phyloP scores from a whole-genome alignment of 2,329 filamentous ascomycete species.

The Sporothrix brunneoviolacea region DNA sequence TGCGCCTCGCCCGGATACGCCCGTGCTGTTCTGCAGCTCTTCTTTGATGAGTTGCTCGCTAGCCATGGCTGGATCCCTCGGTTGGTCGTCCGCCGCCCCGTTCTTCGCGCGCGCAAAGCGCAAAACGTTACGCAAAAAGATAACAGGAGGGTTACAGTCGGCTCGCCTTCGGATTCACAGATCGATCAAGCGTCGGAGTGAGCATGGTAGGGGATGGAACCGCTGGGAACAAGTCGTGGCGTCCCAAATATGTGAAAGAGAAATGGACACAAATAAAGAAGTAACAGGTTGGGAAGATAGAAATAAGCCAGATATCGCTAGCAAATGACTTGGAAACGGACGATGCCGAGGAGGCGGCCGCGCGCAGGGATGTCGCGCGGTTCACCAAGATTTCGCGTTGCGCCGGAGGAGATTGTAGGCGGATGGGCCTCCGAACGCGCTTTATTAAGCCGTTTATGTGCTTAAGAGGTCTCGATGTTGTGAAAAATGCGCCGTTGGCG shows the following conservation, averaged over 20 bases:
- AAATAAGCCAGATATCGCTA: too few species aligned
- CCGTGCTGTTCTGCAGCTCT: conserved; percentile 49
- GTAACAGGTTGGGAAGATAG: too few species aligned
- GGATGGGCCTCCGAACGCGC: conserved; percentile 6
- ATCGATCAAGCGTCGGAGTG: conserved; percentile 7
- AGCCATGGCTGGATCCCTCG: conserved; percentile 30
- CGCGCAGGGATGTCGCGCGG: background rate
- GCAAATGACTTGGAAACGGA: background rate
- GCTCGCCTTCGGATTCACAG: background rate
- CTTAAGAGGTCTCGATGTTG: background rate
- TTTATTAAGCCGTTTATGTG: background rate
- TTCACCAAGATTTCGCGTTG: conserved; percentile 11
- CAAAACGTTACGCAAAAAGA: background rate
- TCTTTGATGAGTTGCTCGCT: conserved; percentile 51
- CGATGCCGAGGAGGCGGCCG: background rate
- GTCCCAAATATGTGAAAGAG: conserved; percentile 4
- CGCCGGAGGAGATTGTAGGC: conserved; percentile 14
- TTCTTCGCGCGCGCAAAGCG: conserved; percentile 3
- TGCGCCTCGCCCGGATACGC: conserved; percentile 41
- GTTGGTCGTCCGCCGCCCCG: background rate
- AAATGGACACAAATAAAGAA: background rate
- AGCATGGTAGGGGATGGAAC: conserved; percentile 15
- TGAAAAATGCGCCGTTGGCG: conserved; percentile 13
- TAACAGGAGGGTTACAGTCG: background rate
- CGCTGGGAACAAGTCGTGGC: background rate